Evolutionary conservation across 2,329 filamentous ascomycete species (phyloP).

Genomic region (Ustilaginoidea virens): DNA sequence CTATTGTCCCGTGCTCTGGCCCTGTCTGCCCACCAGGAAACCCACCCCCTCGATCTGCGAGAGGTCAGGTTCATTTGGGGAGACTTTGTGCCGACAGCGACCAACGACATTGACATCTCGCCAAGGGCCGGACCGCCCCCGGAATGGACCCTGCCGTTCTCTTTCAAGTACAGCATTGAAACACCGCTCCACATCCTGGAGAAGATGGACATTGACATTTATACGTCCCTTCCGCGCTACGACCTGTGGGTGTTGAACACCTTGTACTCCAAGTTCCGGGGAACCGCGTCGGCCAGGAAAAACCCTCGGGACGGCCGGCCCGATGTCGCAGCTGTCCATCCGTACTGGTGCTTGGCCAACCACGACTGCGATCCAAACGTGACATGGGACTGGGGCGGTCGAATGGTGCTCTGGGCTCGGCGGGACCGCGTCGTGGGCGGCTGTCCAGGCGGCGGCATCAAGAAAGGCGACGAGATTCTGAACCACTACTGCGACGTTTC

Average conservation of each 20-base stretch:
- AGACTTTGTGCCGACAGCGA: conserved; percentile 39
- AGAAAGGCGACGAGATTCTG: conserved; percentile 67
- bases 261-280: conserved; percentile 82
- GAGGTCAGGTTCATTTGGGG: conserved; percentile 57
- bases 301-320: conserved; percentile 64
- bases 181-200: conserved; percentile 63
- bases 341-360: conserved; percentile 91
- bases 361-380: conserved; percentile 95
- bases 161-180: conserved; percentile 60
- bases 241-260: conserved; percentile 83
- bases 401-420: conserved; percentile 54
- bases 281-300: conserved; percentile 76
- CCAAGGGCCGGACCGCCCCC: conserved; percentile 40
- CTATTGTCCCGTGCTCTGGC: conserved; percentile 47
- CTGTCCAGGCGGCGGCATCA: conserved; percentile 45
- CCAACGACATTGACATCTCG: conserved; percentile 38
- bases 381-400: conserved; percentile 79
- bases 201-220: conserved; percentile 74
- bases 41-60: conserved; percentile 46
- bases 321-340: conserved; percentile 85
- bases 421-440: conserved; percentile 38
- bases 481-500: conserved; percentile 90
- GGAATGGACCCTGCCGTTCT: conserved; percentile 59
- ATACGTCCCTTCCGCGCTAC: conserved; percentile 38
- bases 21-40: conserved; percentile 43